These are phyloP conservation scores for Calocybe gangraenosa DNA, from an alignment of 768 basidiomycete genomes.

Conservation along the genomic window DNA sequence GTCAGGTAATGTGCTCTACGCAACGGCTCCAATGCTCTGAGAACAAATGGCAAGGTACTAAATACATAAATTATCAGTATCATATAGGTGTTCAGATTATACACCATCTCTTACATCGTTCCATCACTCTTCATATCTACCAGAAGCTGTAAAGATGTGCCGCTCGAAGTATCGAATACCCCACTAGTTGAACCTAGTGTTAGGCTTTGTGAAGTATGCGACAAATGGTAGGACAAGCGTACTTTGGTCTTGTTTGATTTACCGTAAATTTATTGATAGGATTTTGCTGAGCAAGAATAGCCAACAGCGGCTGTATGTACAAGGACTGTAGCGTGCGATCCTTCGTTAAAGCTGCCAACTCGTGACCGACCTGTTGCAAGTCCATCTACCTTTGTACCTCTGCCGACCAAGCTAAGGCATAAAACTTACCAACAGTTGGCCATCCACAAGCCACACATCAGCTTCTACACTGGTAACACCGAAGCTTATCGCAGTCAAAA, in stretches of 20 bases:
- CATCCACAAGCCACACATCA: slow-evolving; percentile 44
- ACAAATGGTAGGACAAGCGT: not conserved
- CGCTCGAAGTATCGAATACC: slow-evolving; percentile 43
- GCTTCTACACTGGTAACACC: slow-evolving; percentile 52
- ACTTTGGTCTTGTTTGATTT: slow-evolving; percentile 39
- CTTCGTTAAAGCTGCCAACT: slow-evolving; percentile 35
- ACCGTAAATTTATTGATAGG: slow-evolving; percentile 36
- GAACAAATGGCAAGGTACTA: slow-evolving; percentile 39
- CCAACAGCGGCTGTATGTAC: slow-evolving; percentile 42
- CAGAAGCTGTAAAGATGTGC: slow-evolving; percentile 40
- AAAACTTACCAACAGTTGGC: slow-evolving; percentile 36
- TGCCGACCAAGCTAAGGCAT: not conserved
- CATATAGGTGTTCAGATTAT: not conserved
- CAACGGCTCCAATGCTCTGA: slow-evolving; percentile 41
- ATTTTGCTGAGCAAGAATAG: slow-evolving; percentile 37
- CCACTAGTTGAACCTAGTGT: slow-evolving; percentile 27
- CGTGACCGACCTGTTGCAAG: slow-evolving; percentile 39
- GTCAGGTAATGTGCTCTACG: slow-evolving; percentile 41
- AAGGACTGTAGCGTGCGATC: slow-evolving; percentile 43
- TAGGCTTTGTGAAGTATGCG: too few relatives aligned
- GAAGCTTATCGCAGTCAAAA: slow-evolving; percentile 42
- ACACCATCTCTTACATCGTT: slow-evolving; percentile 26
- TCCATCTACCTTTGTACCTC: not conserved
- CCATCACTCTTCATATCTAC: slow-evolving; percentile 53
- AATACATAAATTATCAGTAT: not conserved